Percentiles rank a stretch among this genome's conserved stretches.
Evolutionary conservation across 768 basidiomycete genomes (phyloP).

Genomic region (Suillus brevipes): DNA sequence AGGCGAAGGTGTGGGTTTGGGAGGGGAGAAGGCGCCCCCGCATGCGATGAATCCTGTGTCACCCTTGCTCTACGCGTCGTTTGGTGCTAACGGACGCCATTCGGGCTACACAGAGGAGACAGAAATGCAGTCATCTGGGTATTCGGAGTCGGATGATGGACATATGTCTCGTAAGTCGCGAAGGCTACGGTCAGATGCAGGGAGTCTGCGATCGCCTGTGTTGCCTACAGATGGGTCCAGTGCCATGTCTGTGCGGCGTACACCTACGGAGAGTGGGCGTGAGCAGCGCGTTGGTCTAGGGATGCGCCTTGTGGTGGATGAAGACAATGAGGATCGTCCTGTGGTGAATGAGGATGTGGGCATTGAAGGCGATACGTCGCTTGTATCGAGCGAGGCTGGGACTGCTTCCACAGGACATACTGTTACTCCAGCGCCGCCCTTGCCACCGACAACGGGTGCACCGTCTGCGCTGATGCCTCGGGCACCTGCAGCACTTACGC

Average conservation of each 20-base stretch:
- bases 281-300: slow-evolving; percentile 3
- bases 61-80: slow-evolving; percentile 42
- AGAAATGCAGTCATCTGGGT: slow-evolving; percentile 18
- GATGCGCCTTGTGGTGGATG: slow-evolving; percentile 21
- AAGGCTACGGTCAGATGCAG: slow-evolving; percentile 10
- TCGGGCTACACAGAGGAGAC: slow-evolving; percentile 24
- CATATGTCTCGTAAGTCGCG: slow-evolving; percentile 18
- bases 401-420: slow-evolving; percentile 5
- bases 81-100: slow-evolving; percentile 36
- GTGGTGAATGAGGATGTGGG: slow-evolving; percentile 1
- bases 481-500: slow-evolving; percentile 8
- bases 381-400: slow-evolving; percentile 1
- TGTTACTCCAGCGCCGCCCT: slow-evolving; percentile 14
- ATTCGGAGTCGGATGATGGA: slow-evolving; percentile 31
- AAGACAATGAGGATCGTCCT: slow-evolving; percentile 11
- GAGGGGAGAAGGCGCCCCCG: slow-evolving; percentile 5
- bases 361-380: slow-evolving; percentile 5
- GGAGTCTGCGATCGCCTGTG: slow-evolving; percentile 16
- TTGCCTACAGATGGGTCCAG: slow-evolving; percentile 18
- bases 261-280: slow-evolving; percentile 17
- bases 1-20: slow-evolving; percentile 10
- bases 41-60: slow-evolving; percentile 23
- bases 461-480: slow-evolving; percentile 9
- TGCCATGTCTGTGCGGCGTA: slow-evolving; percentile 19
- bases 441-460: slow-evolving; percentile 15